A percentile compares a stretch with the other conserved stretches of the same genome.
These are phyloP conservation scores for Aegilops tauschii DNA, from an alignment of 176 grass and related monocot genomes.

Conservation along the genomic window DNA sequence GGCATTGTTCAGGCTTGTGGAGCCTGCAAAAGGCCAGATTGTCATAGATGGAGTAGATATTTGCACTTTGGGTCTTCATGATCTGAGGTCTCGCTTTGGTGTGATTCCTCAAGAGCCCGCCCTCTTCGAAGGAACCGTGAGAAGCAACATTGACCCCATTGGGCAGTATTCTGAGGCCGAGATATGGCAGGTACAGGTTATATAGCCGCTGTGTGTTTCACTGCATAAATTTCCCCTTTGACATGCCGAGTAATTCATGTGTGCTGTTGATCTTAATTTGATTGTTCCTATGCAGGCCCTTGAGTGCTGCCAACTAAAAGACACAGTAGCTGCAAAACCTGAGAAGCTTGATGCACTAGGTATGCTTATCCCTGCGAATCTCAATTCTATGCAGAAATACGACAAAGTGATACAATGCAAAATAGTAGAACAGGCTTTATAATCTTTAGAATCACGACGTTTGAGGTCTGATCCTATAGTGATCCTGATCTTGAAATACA, in stretches of 20 bases:
- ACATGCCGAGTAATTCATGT: background rate
- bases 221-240: background rate
- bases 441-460: background rate
- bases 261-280: background rate
- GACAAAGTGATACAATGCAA: background rate
- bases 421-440: background rate
- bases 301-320: conserved; percentile 76
- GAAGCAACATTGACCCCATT: conserved; percentile 93
- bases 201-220: conserved; percentile 19
- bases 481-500: background rate
- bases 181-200: conserved; percentile 81
- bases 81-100: conserved; percentile 85
- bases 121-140: conserved; percentile 87
- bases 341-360: conserved; percentile 37
- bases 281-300: conserved; percentile 55
- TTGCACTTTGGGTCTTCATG: conserved; percentile 79
- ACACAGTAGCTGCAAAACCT: conserved; percentile 68
- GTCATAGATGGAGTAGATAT: conserved; percentile 75
- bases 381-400: too few relatives aligned
- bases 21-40: conserved; percentile 72
- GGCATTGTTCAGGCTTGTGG: conserved; percentile 84
- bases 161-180: conserved; percentile 78
- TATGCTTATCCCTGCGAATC: too few relatives aligned
- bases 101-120: conserved; percentile 97
- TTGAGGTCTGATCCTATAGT: background rate